These are phyloP conservation scores for Zanthoxylum bungeanum DNA, from an alignment of 345 rosid genomes.

Conservation along the genomic window DNA sequence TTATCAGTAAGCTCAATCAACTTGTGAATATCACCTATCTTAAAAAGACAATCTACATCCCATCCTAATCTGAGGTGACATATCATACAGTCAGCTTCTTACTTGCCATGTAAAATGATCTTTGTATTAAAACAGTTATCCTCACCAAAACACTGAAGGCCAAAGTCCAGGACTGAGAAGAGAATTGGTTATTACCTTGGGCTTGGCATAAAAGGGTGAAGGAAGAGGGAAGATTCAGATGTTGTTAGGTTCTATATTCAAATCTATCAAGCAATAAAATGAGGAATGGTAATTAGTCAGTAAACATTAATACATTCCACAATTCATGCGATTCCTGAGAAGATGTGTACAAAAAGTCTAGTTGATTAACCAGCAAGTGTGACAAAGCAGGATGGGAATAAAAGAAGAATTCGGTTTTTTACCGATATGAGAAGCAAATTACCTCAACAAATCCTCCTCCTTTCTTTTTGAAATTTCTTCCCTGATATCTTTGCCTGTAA, in stretches of 20 bases:
- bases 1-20: background rate
- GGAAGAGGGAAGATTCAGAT: background rate
- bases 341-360: too few species aligned
- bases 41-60: background rate
- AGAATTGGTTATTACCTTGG: background rate
- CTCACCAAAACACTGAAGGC: background rate
- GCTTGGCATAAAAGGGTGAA: background rate
- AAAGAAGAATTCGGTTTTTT: background rate
- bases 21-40: background rate
- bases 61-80: too few species aligned
- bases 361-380: background rate
- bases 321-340: too few species aligned
- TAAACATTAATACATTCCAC: background rate
- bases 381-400: slow-evolving; percentile 2
- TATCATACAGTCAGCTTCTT: too few species aligned
- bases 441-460: slow-evolving; percentile 63
- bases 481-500: slow-evolving; percentile 56
- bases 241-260: background rate
- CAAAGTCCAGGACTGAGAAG: background rate
- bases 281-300: background rate
- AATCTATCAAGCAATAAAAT: background rate
- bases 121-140: background rate
- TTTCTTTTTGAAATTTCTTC: slow-evolving; percentile 61
- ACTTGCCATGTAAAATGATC: background rate
- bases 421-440: slow-evolving; percentile 15